These are phyloP conservation scores for Eimeria sp. DNA, from an alignment of 169 alveolate species.

Conservation along the genomic window DNA sequence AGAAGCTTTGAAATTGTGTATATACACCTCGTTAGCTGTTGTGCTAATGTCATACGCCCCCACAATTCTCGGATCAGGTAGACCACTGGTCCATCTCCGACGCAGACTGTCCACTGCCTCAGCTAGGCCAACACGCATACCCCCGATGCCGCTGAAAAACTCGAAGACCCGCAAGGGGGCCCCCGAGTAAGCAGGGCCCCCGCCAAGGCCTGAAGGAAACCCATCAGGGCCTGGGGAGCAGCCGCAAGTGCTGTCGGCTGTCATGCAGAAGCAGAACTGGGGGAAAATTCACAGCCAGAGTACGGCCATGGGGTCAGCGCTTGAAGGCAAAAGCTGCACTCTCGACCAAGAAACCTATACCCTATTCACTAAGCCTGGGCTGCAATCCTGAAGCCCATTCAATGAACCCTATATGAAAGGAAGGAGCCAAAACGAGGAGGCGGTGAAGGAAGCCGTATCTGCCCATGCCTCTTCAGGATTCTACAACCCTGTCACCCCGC, in stretches of 20 bases:
- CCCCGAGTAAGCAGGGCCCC: neutral
- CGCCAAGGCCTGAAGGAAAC: neutral
- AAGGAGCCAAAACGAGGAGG: neutral
- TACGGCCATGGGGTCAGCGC: neutral
- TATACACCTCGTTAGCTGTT: slow-evolving; percentile 84
- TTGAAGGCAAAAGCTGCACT: neutral
- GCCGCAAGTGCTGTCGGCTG: neutral
- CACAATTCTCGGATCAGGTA: neutral
- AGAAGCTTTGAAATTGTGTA: slow-evolving; percentile 75
- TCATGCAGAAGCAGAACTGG: neutral
- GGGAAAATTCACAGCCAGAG: neutral
- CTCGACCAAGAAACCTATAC: neutral
- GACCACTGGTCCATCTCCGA: neutral
- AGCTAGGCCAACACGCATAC: slow-evolving; percentile 84
- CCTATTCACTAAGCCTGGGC: too few relatives aligned
- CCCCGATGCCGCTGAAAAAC: slow-evolving; percentile 89
- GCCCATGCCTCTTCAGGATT: neutral
- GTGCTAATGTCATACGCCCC: slow-evolving; percentile 83
- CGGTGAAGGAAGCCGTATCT: neutral
- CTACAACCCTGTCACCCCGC: neutral
- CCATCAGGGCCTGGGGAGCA: slow-evolving; percentile 18
- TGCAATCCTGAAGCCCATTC: neutral
- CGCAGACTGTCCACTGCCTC: slow-evolving; percentile 74
- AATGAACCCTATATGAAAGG: neutral
- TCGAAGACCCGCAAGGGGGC: slow-evolving; percentile 74